Percentiles rank a stretch among this genome's conserved stretches.
Conservation (phyloP, 768 basidiomycete species). For the Coprinopsis cinerea region DNA sequence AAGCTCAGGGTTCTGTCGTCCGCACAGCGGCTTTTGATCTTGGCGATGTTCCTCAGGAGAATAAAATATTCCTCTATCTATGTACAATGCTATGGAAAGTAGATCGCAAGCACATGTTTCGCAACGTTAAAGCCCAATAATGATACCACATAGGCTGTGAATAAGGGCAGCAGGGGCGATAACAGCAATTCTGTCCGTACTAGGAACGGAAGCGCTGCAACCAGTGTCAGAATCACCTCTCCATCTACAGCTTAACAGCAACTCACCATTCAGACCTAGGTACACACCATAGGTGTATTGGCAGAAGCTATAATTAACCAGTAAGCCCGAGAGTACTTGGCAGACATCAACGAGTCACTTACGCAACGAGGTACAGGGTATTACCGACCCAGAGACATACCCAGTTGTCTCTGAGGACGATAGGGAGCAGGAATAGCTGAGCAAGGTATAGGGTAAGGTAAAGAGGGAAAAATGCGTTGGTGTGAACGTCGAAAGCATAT, state of each 20-base stretch:
- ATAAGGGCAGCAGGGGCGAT: slow-evolving; percentile 83
- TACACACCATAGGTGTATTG: slow-evolving; percentile 93
- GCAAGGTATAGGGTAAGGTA: slow-evolving; percentile 87
- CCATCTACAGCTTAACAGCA: not conserved
- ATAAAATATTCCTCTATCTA: slow-evolving; percentile 10
- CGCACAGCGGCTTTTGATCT: not conserved
- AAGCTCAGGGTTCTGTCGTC: not conserved
- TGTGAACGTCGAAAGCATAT: slow-evolving; percentile 96
- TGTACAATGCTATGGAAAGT: slow-evolving; percentile 44
- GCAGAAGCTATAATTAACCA: slow-evolving; percentile 47
- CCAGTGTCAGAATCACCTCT: not conserved
- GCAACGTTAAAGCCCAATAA: slow-evolving; percentile 90
- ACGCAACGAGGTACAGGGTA: slow-evolving; percentile 86
- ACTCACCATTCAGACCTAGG: slow-evolving; percentile 72
- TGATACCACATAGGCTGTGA: slow-evolving; percentile 80
- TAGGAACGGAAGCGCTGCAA: slow-evolving; percentile 85
- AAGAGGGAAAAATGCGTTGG: slow-evolving; percentile 93
- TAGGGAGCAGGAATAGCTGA: slow-evolving; percentile 79
- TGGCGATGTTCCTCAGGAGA: not conserved
- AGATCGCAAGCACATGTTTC: slow-evolving; percentile 68
- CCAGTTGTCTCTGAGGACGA: slow-evolving; percentile 84
- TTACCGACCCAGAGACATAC: slow-evolving; percentile 93
- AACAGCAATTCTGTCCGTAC: slow-evolving; percentile 85
- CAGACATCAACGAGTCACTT: slow-evolving; percentile 22
- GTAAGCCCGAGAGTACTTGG: slow-evolving; percentile 10